Evolutionary conservation across 805 yeast species (phyloP), one percentile per base, ranked within the genome.

Genomic region (Candida ficus): DNA sequence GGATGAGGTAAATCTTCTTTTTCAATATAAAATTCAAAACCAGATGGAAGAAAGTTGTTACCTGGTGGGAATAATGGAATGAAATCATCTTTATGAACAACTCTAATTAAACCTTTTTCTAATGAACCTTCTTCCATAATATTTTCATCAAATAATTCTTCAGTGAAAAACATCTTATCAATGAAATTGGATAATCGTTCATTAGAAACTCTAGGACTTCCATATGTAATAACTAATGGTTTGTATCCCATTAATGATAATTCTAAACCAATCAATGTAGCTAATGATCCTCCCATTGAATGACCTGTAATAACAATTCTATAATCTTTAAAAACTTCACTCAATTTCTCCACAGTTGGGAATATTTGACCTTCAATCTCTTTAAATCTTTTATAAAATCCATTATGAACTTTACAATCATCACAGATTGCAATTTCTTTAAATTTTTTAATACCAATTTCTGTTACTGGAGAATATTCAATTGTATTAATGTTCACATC

Each of bases 211-310:
- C 75, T 78, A 0, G 93, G 91, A n/a, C 76, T 70, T 1, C 83
- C 95, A 61, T 66, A 78, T 1, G 84, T 68, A 18, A 82, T 58
- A 1, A 83, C 73, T 33, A 73, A 56, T 0, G 83, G 81, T n/a
- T 71, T 57, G 43, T 63, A 63, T 0, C 83, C 87, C 58, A 75
- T 46, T 13, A 78, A 49, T 35, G 73, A 64, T 31, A 80, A 63
- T 52, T 84, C 93, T 17, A 78, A 65, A 0, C 83, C 91, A 9
- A 75, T 66, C 36, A 85, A 63, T 3, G 70, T 60, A 2, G 90
- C 81, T 27, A 83, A 52, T 0, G 91, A 87, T 0, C 81, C 95
- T 3, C 89, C 89, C 42, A 84, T 60, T 0, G 95, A 85, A 59
- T 85, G 95, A 0, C 95, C 95, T 0, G 79, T 64, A 2, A 80